Evolutionary conservation across 768 basidiomycete species (phyloP).

Genomic region (Termitomyces sp.): DNA sequence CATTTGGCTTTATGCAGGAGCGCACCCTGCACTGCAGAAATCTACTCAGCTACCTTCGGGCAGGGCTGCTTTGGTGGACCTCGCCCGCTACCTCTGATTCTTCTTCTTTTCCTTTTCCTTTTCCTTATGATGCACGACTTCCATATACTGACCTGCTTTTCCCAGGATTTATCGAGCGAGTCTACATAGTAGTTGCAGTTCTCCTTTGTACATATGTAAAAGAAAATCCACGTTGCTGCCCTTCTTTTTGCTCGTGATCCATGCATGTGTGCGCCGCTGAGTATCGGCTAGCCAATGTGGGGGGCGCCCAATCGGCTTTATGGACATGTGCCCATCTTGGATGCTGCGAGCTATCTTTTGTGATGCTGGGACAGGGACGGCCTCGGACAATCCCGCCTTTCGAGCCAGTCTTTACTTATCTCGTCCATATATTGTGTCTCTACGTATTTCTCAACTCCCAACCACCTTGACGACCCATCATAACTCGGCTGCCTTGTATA

Average conservation of each 20-base stretch:
- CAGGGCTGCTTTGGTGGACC: constrained; percentile 39
- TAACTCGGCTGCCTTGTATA: too few relatives aligned
- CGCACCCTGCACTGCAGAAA: constrained; percentile 76
- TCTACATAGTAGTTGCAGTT: not conserved
- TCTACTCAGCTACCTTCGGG: constrained; percentile 89
- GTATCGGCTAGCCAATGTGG: not conserved
- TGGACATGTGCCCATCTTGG: not conserved
- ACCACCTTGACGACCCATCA: not conserved
- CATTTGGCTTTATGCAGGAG: constrained; percentile 87
- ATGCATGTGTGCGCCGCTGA: not conserved
- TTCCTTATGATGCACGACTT: not conserved
- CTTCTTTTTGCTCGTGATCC: not conserved
- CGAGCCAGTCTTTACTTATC: not conserved
- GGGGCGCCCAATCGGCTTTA: not conserved
- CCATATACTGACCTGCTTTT: not conserved
- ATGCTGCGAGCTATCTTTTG: not conserved
- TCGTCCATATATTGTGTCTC: not conserved
- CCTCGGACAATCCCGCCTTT: constrained; percentile 11
- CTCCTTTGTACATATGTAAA: not conserved
- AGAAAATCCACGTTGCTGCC: not conserved
- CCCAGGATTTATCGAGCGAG: not conserved
- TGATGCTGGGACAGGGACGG: not conserved
- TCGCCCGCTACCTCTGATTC: constrained; percentile 41
- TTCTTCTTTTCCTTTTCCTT: constrained; percentile 8
- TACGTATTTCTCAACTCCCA: not conserved